Evolutionary conservation across 306 rosid species (phyloP).

Genomic region (Prunus campanulata): DNA sequence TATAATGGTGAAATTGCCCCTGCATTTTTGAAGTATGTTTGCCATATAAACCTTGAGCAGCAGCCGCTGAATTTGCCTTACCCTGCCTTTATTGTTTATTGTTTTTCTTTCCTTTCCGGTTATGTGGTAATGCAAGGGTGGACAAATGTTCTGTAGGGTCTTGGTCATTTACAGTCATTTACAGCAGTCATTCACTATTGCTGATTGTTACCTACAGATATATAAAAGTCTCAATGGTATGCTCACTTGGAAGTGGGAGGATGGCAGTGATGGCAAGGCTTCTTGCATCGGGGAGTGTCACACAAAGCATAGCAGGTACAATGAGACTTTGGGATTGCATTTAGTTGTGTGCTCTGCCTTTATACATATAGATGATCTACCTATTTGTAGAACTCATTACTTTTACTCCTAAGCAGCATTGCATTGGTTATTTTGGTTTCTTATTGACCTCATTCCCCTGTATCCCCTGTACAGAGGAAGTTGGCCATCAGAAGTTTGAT

Average conservation of each 20-base stretch:
- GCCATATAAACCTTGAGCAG: neutral
- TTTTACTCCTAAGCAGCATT: neutral
- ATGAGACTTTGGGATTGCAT: conserved; percentile 5
- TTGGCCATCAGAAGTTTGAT: conserved; percentile 51
- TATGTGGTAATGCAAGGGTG: neutral
- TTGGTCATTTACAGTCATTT: neutral
- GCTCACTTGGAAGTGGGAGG: conserved; percentile 72
- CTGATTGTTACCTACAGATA: conserved; percentile 1
- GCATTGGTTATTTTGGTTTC: neutral
- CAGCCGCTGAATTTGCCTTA: neutral
- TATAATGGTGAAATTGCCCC: neutral
- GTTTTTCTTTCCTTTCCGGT: neutral
- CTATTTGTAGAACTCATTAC: neutral
- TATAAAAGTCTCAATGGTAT: conserved; percentile 38
- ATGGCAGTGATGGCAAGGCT: conserved; percentile 86
- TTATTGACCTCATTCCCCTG: neutral
- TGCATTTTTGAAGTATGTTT: neutral
- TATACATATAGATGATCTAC: neutral
- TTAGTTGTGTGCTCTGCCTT: neutral
- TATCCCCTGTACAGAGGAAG: conserved; percentile 54
- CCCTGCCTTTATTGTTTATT: neutral
- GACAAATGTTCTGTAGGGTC: neutral
- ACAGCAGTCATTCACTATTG: conserved; percentile 1
- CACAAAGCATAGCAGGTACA: conserved; percentile 59
- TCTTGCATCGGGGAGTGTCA: conserved; percentile 55